These are phyloP conservation scores for Aphanomyces euteiches DNA, from an alignment of 352 stramenopile species.

Conservation along the genomic window DNA sequence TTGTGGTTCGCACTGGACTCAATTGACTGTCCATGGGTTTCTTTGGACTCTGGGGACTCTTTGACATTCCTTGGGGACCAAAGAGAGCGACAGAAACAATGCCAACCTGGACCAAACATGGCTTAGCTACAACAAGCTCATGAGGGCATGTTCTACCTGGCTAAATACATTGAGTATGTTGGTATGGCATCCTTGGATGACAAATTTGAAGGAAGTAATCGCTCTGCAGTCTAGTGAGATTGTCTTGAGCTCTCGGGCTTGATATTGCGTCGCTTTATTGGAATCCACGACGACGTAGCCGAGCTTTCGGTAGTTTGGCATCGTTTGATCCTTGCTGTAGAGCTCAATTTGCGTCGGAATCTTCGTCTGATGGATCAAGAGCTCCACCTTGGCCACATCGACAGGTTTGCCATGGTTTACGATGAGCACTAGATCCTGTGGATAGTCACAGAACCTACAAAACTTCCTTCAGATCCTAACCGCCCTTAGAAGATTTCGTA, in stretches of 20 bases:
- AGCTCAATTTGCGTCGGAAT: conserved; percentile 51
- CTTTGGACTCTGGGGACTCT: not conserved
- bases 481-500: not conserved
- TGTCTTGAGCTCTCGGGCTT: conserved; percentile 50
- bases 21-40: not conserved
- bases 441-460: conserved; percentile 61
- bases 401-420: conserved; percentile 38
- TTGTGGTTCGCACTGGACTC: no score
- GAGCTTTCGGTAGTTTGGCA: conserved; percentile 39
- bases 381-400: conserved; percentile 31
- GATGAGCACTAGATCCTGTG: conserved; percentile 52
- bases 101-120: conserved; percentile 19
- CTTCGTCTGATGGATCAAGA: conserved; percentile 44
- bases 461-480: conserved; percentile 31
- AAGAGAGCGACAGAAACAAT: conserved; percentile 5
- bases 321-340: conserved; percentile 33
- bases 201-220: conserved; percentile 42
- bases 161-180: conserved; percentile 49
- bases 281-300: conserved; percentile 43
- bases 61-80: not conserved
- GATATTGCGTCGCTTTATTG: conserved; percentile 33
- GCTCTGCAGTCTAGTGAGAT: conserved; percentile 34
- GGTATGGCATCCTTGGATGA: conserved; percentile 46
- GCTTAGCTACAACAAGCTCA: no score
- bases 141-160: conserved; percentile 38